Base-by-base conservation (phyloP, 768 basidiomycete species). In the Boletus eberwhitei region DNA sequence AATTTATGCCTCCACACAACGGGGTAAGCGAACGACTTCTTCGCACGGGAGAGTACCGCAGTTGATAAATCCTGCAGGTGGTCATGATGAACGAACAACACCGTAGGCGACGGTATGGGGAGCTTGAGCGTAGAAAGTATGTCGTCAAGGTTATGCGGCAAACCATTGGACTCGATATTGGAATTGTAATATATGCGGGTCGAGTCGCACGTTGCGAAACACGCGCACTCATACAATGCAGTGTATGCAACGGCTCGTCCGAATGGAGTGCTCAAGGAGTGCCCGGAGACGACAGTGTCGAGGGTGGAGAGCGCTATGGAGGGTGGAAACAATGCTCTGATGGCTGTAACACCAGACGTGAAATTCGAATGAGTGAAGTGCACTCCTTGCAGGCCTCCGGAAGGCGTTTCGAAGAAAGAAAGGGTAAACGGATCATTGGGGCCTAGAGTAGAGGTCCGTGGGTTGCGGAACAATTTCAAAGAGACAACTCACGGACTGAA, bases 331-430 rank as follows among this genome's bases (percentile, higher is more conserved):
- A 94, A 67, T 5, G 85, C 81, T 35, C 88, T 85, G 22, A 84
- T 75, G 4, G 88, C 88, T 0, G 91, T 84, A n/a, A 94, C 87
- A 34, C 91, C 94, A 4, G 94, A 90, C 3, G 92, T 95, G 54
- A 96, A 66, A 59, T 93, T 93, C 68, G 88, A 80, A 67, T 93
- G 90, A 0, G 90, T 90, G 32, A 94, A 72, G 55, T 85, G 84
- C 8, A 79, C 80, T 22, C 80, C 86, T 52, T 79, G 80, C 8
- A 87, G 66, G 37, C 77, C 74, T 34, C 86, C 81, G 19, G 76
- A 71, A 19, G 77, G 62, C 2, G 77, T 75, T 60, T 77, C 73
- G 59, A 79, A 86, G 77, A 86, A 89, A 1, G 85, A 79, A 6
- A 89, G 77, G 3, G 86, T 85, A 64, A 86, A 87, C 5, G 88